phyloP scores from a whole-genome alignment of 495 filamentous ascomycete genomes.

The Xylaria flabelliformis region DNA sequence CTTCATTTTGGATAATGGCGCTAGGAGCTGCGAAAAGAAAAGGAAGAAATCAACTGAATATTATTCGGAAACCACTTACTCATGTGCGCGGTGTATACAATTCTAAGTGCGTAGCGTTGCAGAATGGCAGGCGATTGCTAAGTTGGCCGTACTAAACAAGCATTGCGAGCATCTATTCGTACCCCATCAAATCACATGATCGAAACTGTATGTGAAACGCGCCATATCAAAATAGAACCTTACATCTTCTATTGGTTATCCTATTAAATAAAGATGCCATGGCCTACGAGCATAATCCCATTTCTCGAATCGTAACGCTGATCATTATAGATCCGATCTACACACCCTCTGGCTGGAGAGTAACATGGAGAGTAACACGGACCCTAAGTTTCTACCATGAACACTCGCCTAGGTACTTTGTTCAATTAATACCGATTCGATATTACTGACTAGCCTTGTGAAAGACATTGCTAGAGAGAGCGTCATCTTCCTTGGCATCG shows the following conservation, averaged over 20 bases:
- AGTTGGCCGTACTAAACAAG: constrained; percentile 1
- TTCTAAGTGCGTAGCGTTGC: neutral
- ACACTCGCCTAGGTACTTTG: neutral
- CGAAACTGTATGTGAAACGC: neutral
- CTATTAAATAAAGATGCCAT: neutral
- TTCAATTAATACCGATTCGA: neutral
- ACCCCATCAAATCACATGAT: neutral
- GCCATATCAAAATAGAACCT: neutral
- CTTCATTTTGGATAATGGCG: constrained; percentile 4
- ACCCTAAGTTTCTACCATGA: neutral
- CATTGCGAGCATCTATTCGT: neutral
- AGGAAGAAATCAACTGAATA: neutral
- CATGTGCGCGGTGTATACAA: neutral
- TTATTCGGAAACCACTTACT: neutral
- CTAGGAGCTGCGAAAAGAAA: neutral
- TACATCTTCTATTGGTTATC: neutral
- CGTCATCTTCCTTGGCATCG: constrained; percentile 50
- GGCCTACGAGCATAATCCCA: too few relatives aligned
- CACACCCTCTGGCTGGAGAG: neutral
- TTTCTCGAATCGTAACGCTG: neutral
- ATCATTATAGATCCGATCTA: neutral
- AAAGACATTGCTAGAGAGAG: constrained; percentile 70
- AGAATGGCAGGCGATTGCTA: neutral
- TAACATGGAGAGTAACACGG: too few relatives aligned
- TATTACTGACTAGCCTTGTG: neutral